Conservation (phyloP, 2,329 filamentous ascomycete species). For the Ophiognomonia clavigignenti-juglandacearum region DNA sequence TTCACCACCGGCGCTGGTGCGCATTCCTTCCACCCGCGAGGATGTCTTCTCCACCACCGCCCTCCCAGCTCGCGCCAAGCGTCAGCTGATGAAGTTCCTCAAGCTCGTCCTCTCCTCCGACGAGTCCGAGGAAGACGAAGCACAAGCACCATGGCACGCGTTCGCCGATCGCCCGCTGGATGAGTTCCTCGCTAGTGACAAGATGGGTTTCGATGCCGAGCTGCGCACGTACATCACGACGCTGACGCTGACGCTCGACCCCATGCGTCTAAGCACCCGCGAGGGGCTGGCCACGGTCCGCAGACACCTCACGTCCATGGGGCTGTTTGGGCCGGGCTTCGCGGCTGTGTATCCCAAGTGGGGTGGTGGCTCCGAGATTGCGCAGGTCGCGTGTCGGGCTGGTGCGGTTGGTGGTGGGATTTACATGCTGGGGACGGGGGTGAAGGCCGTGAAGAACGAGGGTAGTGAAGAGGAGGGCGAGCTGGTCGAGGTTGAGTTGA, state of each 20-base stretch:
- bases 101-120: constrained; percentile 77
- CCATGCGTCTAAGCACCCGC: constrained; percentile 54
- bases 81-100: constrained; percentile 87
- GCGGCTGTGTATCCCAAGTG: constrained; percentile 88
- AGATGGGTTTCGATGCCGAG: constrained; percentile 63
- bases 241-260: constrained; percentile 69
- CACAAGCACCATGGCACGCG: constrained; percentile 52
- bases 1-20: constrained; percentile 49
- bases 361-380: constrained; percentile 83
- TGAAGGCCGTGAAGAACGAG: constrained; percentile 35
- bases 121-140: too few relatives aligned
- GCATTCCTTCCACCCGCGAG: constrained; percentile 84
- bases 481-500: constrained; percentile 33
- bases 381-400: constrained; percentile 86
- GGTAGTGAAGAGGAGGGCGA: constrained; percentile 8
- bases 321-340: constrained; percentile 83
- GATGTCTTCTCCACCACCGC: constrained; percentile 78
- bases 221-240: constrained; percentile 60
- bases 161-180: constrained; percentile 51
- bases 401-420: constrained; percentile 86
- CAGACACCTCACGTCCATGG: constrained; percentile 80
- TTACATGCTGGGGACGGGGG: constrained; percentile 76
- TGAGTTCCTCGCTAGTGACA: constrained; percentile 52
- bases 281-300: constrained; percentile 70
- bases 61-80: constrained; percentile 77